These are phyloP conservation scores for Suillus fuscotomentosus DNA, from an alignment of 768 basidiomycete species.

Conservation along the genomic window DNA sequence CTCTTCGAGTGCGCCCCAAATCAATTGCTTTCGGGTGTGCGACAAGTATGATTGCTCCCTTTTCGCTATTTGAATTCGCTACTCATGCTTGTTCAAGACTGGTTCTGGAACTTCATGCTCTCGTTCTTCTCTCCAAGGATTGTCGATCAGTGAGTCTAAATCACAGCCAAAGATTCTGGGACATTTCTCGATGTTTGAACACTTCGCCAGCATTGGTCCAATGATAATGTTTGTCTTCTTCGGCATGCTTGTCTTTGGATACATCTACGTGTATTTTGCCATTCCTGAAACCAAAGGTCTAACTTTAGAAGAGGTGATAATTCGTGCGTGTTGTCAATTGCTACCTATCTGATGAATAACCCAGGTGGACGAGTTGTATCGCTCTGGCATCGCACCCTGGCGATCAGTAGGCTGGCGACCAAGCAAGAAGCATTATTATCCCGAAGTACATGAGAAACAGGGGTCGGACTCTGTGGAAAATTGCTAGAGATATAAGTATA, in stretches of 20 bases:
- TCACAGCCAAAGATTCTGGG: not conserved
- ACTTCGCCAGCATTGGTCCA: conserved; percentile 55
- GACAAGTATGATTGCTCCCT: conserved; percentile 33
- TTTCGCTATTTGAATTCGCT: not conserved
- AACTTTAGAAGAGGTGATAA: conserved; percentile 62
- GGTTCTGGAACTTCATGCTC: conserved; percentile 77
- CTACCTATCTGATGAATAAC: not conserved
- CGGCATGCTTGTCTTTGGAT: conserved; percentile 68
- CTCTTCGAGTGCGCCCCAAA: conserved; percentile 75
- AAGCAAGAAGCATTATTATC: conserved; percentile 39
- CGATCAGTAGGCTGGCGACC: conserved; percentile 59
- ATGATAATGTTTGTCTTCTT: conserved; percentile 77
- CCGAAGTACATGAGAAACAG: conserved; percentile 19
- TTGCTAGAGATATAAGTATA: not conserved
- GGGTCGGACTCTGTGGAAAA: conserved; percentile 20
- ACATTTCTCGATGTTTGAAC: not conserved
- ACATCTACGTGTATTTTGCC: conserved; percentile 69
- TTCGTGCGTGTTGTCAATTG: not conserved
- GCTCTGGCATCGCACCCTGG: conserved; percentile 68
- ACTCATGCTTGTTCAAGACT: conserved; percentile 34
- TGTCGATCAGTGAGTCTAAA: conserved; percentile 43
- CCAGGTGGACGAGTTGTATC: conserved; percentile 74
- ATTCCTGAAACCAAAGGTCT: conserved; percentile 84
- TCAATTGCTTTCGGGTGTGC: conserved; percentile 72
- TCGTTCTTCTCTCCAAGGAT: conserved; percentile 73